Conservation (phyloP, 495 filamentous ascomycete species). For the Neohortaea acidophila region DNA sequence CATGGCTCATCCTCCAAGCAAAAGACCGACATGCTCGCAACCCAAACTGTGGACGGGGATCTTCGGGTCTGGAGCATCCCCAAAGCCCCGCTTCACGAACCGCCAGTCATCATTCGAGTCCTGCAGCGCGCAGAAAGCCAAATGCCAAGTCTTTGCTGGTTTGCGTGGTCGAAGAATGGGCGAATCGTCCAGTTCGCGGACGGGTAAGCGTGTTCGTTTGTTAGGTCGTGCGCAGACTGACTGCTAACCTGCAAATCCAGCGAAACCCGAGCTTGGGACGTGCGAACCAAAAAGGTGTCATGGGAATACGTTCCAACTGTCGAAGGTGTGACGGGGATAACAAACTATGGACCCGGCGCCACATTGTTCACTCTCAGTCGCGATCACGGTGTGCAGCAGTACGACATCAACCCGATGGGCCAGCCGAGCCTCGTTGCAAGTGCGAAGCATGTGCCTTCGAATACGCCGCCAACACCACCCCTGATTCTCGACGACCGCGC, state of each 20-base stretch:
- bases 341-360: conserved; percentile 77
- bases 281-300: conserved; percentile 85
- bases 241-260: conserved; percentile 31
- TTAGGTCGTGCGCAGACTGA: no score
- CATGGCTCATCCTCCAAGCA: conserved; percentile 93
- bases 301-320: conserved; percentile 77
- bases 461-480: conserved; percentile 62
- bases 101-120: conserved; percentile 72
- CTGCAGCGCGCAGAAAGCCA: conserved; percentile 66
- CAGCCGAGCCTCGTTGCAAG: conserved; percentile 58
- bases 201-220: conserved; percentile 45
- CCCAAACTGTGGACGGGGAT: conserved; percentile 83
- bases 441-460: conserved; percentile 64
- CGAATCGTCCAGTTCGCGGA: conserved; percentile 86
- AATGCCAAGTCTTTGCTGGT: conserved; percentile 66
- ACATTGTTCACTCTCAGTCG: conserved; percentile 85
- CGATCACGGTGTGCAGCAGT: conserved; percentile 83
- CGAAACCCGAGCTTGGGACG: conserved; percentile 89
- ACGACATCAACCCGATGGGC: conserved; percentile 57
- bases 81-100: conserved; percentile 62
- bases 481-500: conserved; percentile 51
- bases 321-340: conserved; percentile 62
- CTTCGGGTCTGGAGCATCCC: conserved; percentile 93
- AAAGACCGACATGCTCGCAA: conserved; percentile 95
- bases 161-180: conserved; percentile 96